Evolutionary conservation across 208 protist species (phyloP).

Genomic region (Wallacemonas sp.): DNA sequence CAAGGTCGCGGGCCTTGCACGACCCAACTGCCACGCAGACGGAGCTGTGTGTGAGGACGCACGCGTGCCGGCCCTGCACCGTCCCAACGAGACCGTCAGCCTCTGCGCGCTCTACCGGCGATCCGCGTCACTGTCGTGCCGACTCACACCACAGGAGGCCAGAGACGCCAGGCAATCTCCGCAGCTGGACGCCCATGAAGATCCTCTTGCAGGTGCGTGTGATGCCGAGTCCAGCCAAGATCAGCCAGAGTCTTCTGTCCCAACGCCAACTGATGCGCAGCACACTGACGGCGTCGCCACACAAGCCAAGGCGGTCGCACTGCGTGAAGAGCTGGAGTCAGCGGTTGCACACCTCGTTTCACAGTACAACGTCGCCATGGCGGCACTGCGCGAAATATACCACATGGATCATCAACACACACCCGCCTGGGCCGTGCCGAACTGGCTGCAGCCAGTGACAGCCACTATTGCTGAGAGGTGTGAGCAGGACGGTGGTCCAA

Average conservation of each 20-base stretch:
- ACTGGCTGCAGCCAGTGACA: not conserved
- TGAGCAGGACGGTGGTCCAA: no score
- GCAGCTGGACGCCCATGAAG: not conserved
- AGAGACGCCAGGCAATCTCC: not conserved
- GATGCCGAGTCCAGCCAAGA: not conserved
- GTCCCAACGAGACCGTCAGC: not conserved
- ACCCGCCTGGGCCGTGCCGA: not conserved
- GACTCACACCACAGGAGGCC: no score
- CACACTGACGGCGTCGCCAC: not conserved
- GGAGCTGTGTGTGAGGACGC: no score
- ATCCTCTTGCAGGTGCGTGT: not conserved
- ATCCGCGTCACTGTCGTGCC: not conserved
- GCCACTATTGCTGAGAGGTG: no score
- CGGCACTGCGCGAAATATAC: not conserved
- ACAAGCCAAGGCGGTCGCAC: not conserved
- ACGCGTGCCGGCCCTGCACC: not conserved
- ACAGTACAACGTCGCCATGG: not conserved
- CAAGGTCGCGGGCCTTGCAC: not conserved
- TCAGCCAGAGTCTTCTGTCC: not conserved
- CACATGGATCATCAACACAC: no score
- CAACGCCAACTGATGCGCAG: not conserved
- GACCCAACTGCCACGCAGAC: not conserved
- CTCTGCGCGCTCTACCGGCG: slow-evolving; percentile 9
- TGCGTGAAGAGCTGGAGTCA: not conserved
- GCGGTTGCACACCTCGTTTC: not conserved